Conservation (phyloP, 495 filamentous ascomycete species). For the Extremus antarcticus region DNA sequence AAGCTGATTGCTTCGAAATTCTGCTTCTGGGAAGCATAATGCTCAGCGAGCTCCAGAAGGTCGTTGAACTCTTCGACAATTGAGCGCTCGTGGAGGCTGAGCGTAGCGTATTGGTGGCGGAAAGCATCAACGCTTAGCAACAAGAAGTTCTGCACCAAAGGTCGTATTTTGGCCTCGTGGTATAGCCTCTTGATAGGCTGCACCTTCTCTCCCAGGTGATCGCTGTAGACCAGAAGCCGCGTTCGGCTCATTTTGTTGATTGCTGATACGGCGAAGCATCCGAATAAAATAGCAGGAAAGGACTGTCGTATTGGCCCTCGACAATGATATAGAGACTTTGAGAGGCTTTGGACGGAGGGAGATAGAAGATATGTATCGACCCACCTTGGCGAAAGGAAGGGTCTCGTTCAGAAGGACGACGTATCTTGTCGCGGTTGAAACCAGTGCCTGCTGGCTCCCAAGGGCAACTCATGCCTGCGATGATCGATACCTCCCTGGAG, state of each 20-base stretch:
- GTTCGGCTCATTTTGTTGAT: not conserved
- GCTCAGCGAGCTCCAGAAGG: not conserved
- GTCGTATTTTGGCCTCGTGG: not conserved
- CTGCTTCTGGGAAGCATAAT: not conserved
- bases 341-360: too few relatives aligned
- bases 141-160: not conserved
- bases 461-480: too few relatives aligned
- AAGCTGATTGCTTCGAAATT: not conserved
- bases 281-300: too few relatives aligned
- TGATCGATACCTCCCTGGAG: too few relatives aligned
- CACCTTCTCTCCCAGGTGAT: not conserved
- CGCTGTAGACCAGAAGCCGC: not conserved
- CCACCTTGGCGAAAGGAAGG: too few relatives aligned
- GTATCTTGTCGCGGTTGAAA: too few relatives aligned
- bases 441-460: too few relatives aligned
- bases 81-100: not conserved
- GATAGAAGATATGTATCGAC: too few relatives aligned
- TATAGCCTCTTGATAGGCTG: not conserved
- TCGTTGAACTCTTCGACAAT: not conserved
- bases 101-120: not conserved
- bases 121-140: not conserved
- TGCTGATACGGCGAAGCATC: too few relatives aligned
- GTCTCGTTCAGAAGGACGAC: too few relatives aligned
- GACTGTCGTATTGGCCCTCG: too few relatives aligned
- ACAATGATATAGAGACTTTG: too few relatives aligned